phyloP scores from a whole-genome alignment of 768 basidiomycete species.

The Leccinum longicurvipes region DNA sequence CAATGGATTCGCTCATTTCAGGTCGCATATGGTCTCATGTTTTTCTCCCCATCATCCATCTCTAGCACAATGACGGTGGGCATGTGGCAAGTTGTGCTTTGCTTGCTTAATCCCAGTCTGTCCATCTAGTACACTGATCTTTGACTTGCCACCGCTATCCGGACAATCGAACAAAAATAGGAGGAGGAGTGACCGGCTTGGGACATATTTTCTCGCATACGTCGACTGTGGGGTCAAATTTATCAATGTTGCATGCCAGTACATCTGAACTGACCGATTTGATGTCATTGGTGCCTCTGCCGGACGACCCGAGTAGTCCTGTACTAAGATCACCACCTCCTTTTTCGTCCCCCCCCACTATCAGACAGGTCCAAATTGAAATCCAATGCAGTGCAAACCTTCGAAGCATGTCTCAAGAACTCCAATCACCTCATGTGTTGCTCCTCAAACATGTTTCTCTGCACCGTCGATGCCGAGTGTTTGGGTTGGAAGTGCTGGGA shows the following conservation, averaged over 20 bases:
- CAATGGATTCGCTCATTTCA: neutral
- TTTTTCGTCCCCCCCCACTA: neutral
- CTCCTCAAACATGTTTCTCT: constrained; percentile 6
- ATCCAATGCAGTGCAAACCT: constrained; percentile 3
- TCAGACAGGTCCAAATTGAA: constrained; percentile 1
- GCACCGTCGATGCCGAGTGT: constrained; percentile 4
- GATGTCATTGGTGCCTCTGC: constrained; percentile 4
- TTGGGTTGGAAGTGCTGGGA: neutral
- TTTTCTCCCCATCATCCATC: constrained; percentile 16
- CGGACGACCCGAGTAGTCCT: neutral
- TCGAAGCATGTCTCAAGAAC: constrained; percentile 33
- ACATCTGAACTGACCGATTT: constrained; percentile 2
- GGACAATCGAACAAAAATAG: too few relatives aligned
- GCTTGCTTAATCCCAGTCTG: constrained; percentile 52
- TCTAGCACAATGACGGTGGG: constrained; percentile 5
- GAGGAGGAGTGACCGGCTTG: too few relatives aligned
- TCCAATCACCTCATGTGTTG: constrained; percentile 21
- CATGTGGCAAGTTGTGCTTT: constrained; percentile 44
- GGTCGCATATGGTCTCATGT: constrained; percentile 30
- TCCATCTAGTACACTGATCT: constrained; percentile 55
- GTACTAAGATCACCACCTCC: neutral
- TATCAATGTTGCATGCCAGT: neutral
- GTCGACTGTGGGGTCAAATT: too few relatives aligned
- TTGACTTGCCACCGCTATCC: constrained; percentile 34
- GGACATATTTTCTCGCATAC: too few relatives aligned